A percentile compares a stretch with the other conserved stretches of the same genome.
phyloP scores from a whole-genome alignment of 345 rosid genomes.

The Microthlaspi erraticum region DNA sequence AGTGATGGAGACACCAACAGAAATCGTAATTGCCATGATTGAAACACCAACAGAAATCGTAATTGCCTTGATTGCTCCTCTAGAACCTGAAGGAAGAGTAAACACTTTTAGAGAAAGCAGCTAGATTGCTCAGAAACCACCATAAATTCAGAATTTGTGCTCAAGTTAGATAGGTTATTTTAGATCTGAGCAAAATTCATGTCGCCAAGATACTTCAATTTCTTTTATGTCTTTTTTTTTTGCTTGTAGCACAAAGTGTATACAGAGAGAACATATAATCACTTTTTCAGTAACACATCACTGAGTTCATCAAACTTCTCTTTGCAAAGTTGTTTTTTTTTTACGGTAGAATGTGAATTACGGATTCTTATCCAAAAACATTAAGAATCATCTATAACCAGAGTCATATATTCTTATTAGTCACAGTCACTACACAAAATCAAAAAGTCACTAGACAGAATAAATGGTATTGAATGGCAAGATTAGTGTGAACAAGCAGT shows the following conservation, averaged over 20 bases:
- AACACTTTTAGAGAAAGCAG: slow-evolving; percentile 37
- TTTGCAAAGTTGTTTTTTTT: slow-evolving; percentile 1
- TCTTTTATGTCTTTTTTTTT: slow-evolving; percentile 26
- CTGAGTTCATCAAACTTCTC: slow-evolving; percentile 28
- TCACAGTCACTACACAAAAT: slow-evolving; percentile 9
- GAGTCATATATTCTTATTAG: slow-evolving; percentile 15
- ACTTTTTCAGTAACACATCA: slow-evolving; percentile 18
- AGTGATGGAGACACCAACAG: slow-evolving; percentile 25
- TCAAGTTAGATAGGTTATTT: slow-evolving; percentile 16
- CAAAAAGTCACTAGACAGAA: not conserved
- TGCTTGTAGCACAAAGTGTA: slow-evolving; percentile 33
- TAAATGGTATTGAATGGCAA: slow-evolving; percentile 5
- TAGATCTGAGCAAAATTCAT: slow-evolving; percentile 5
- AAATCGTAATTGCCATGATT: slow-evolving; percentile 30
- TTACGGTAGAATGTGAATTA: slow-evolving; percentile 19
- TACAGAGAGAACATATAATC: slow-evolving; percentile 18
- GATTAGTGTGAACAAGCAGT: not conserved
- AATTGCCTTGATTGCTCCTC: slow-evolving; percentile 34
- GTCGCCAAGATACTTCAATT: not conserved
- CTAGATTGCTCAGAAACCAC: slow-evolving; percentile 17
- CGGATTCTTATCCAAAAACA: slow-evolving; percentile 1
- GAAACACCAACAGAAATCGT: slow-evolving; percentile 35
- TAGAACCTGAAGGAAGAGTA: slow-evolving; percentile 48
- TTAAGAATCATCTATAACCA: slow-evolving; percentile 14
- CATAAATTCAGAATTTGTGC: slow-evolving; percentile 25